Evolutionary conservation across 257 asterid genomes (phyloP).

Genomic region (Nicotiana paniculata): DNA sequence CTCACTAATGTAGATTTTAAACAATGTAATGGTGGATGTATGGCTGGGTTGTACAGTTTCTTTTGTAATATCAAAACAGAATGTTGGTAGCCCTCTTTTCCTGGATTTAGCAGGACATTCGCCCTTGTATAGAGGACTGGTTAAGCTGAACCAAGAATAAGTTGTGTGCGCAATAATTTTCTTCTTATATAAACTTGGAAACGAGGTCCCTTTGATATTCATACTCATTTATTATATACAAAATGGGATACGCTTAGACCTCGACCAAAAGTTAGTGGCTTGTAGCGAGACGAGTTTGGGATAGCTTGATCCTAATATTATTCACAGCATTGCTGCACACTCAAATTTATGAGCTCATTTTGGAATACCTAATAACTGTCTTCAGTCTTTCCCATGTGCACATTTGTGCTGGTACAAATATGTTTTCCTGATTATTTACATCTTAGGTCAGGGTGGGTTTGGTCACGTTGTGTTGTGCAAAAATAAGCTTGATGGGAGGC

Average conservation of each 20-base stretch:
- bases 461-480: conserved; percentile 95
- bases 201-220: background rate
- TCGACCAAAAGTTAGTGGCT: background rate
- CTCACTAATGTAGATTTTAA: background rate
- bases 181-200: background rate
- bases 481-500: conserved; percentile 96
- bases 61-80: background rate
- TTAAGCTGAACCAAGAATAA: background rate
- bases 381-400: background rate
- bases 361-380: background rate
- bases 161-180: background rate
- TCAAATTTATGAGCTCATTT: background rate
- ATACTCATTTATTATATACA: background rate
- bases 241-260: background rate
- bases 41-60: background rate
- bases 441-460: conserved; percentile 93
- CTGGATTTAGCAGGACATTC: background rate
- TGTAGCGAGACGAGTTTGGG: background rate
- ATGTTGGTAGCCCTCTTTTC: background rate
- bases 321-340: background rate
- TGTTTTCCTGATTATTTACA: conserved; percentile 9
- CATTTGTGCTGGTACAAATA: background rate
- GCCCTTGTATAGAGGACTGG: background rate
- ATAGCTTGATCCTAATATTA: background rate
- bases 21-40: background rate